These are phyloP conservation scores for Picea mariana DNA, from an alignment of 83 land plant genomes.

Conservation along the genomic window DNA sequence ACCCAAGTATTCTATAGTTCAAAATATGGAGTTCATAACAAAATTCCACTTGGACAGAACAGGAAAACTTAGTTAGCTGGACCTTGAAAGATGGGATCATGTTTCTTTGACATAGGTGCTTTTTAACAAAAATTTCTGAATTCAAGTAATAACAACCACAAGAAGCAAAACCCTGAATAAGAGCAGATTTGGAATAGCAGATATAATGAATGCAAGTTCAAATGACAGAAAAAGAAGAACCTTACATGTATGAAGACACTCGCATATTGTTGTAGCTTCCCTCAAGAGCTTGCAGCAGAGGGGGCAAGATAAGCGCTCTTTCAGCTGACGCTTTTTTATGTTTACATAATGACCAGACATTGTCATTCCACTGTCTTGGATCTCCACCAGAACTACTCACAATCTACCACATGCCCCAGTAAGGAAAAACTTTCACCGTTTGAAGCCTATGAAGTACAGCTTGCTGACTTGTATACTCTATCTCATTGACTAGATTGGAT, in stretches of 20 bases:
- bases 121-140: neutral
- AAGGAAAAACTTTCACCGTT: neutral
- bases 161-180: neutral
- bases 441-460: neutral
- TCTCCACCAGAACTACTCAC: neutral
- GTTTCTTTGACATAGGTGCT: neutral
- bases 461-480: neutral
- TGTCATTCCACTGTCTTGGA: conserved; percentile 3
- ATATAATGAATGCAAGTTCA: neutral
- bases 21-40: neutral
- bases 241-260: conserved; percentile 85
- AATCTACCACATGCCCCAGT: neutral
- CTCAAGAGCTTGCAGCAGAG: conserved; percentile 58
- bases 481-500: neutral
- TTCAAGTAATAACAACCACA: neutral
- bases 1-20: neutral
- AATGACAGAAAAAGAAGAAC: neutral
- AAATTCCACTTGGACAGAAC: conserved; percentile 6
- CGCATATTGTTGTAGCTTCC: conserved; percentile 79
- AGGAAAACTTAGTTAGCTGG: neutral
- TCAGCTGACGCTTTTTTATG: neutral
- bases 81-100: neutral
- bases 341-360: conserved; percentile 12
- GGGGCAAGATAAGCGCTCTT: conserved; percentile 64
- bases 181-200: neutral